Base-by-base conservation (phyloP, 192 early-diverging fungal species). In the Backusella luteola region DNA sequence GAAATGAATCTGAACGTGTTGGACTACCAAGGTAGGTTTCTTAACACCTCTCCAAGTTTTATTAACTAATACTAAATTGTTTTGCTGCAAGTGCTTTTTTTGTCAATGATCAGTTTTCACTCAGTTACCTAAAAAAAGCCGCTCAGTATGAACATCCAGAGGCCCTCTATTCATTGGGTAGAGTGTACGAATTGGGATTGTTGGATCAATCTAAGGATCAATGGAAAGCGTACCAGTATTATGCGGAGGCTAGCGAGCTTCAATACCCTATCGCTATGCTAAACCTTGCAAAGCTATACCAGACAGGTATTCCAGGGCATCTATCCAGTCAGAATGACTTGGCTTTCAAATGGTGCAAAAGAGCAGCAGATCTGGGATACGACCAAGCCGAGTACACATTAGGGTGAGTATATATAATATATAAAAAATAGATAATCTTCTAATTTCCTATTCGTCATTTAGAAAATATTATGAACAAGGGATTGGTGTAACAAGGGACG, bases 321-420 rank as follows among this genome's bases (percentile, higher is more conserved):
- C 11, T 34, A 19, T 53, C 69, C 1, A 19, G 32, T 8, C 76
- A 77, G 12, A 69, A 32, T 21, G 69, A 59, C 23, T n/a, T 93
- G 73, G 94, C 95, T 1, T 91, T 92, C 79, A 87, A 92, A 73
- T 95, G 95, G 90, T 94, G 92, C 56, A 85, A 84, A 41, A 86
- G 87, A 21, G 93, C 96, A 11, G 96, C 97, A 35, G 89, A 91
- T 42, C 89, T 91, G 78, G 91, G 91, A 11, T 77, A 93, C n/a
- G 88, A 91, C 12, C 88, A 91, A 67, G 97, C 97, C 8, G 90
- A 96, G 86, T 96, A 90, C 76, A 94, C 93, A 11, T 89, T 98
- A 87, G 97, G 97, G 44, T 97, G 95, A 66, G 29, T 68, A 36
- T 42, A 34, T 34, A 17, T 71, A 71, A 46, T 29, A 11, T 52